A percentile compares a stretch with the other conserved stretches of the same genome.
Evolutionary conservation across 1,284 basidiomycete genomes (phyloP).

Genomic region (Ceratobasidium sp.): DNA sequence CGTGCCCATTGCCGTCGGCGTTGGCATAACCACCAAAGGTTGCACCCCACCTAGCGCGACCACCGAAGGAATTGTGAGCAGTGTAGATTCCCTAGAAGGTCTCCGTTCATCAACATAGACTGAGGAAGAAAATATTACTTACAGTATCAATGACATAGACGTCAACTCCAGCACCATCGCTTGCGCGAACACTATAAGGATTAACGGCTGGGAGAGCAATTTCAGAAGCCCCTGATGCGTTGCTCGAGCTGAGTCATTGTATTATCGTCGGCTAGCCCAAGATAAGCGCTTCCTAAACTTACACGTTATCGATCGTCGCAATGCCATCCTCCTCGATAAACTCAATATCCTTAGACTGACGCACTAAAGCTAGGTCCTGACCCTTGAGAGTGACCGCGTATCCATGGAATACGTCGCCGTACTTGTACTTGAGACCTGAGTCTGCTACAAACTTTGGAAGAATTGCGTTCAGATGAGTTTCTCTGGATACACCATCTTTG

Average conservation of each 20-base stretch:
- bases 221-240: neutral
- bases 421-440: slow-evolving; percentile 45
- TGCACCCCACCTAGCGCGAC: slow-evolving; percentile 67
- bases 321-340: slow-evolving; percentile 44
- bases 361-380: slow-evolving; percentile 43
- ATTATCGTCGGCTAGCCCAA: neutral
- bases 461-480: slow-evolving; percentile 32
- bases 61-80: slow-evolving; percentile 69
- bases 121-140: neutral
- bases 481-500: slow-evolving; percentile 33
- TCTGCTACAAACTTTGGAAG: slow-evolving; percentile 26
- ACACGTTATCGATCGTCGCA: slow-evolving; percentile 26
- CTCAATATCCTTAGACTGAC: slow-evolving; percentile 45
- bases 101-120: neutral
- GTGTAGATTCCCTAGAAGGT: slow-evolving; percentile 64
- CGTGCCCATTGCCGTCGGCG: slow-evolving; percentile 47
- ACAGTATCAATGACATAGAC: slow-evolving; percentile 48
- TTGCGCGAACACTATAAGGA: neutral
- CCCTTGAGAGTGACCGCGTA: slow-evolving; percentile 46
- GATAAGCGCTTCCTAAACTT: neutral
- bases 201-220: neutral
- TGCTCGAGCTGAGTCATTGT: slow-evolving; percentile 5
- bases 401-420: slow-evolving; percentile 47
- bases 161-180: slow-evolving; percentile 36
- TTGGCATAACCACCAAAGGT: slow-evolving; percentile 59